Evolutionary conservation across 2,329 filamentous ascomycete species (phyloP).

Genomic region (Balansia obtecta): DNA sequence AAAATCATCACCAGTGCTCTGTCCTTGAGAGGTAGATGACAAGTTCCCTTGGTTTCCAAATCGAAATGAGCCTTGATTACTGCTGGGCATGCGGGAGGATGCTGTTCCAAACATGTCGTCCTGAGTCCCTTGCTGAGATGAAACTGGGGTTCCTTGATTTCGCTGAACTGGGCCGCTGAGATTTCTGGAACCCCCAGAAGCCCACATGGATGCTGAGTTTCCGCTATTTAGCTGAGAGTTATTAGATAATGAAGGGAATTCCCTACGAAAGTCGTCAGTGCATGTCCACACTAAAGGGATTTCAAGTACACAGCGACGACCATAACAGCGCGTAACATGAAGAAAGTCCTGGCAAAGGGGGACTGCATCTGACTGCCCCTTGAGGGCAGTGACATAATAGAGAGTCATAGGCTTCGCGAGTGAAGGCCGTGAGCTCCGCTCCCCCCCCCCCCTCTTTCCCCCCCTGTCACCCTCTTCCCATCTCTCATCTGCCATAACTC

Average conservation of each 20-base stretch:
- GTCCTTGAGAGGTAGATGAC: conserved; percentile 32
- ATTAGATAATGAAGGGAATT: conserved; percentile 54
- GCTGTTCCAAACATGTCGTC: conserved; percentile 32
- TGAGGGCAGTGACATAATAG: conserved; percentile 20
- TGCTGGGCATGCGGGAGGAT: conserved; percentile 25
- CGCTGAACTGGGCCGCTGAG: conserved; percentile 37
- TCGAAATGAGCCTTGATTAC: conserved; percentile 37
- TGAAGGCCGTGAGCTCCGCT: conserved; percentile 6
- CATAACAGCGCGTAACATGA: neutral
- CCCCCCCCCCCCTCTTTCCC: too few species aligned
- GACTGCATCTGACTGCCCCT: conserved; percentile 14
- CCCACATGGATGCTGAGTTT: conserved; percentile 42
- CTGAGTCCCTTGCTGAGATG: conserved; percentile 37
- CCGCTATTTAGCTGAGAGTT: conserved; percentile 40
- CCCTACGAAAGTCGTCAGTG: conserved; percentile 26
- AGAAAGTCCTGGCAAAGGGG: neutral
- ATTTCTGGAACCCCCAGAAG: conserved; percentile 34
- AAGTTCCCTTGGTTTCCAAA: conserved; percentile 36
- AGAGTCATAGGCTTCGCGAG: conserved; percentile 3
- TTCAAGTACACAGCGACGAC: neutral
- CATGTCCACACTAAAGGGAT: neutral
- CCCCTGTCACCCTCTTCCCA: conserved; percentile 8
- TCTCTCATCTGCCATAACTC: conserved; percentile 8
- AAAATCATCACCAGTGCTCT: conserved; percentile 45
- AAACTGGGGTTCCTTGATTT: conserved; percentile 36